A percentile compares a stretch with the other conserved stretches of the same genome.
Conservation (phyloP, 257 asterid genomes). For the Solanum clarkiae region DNA sequence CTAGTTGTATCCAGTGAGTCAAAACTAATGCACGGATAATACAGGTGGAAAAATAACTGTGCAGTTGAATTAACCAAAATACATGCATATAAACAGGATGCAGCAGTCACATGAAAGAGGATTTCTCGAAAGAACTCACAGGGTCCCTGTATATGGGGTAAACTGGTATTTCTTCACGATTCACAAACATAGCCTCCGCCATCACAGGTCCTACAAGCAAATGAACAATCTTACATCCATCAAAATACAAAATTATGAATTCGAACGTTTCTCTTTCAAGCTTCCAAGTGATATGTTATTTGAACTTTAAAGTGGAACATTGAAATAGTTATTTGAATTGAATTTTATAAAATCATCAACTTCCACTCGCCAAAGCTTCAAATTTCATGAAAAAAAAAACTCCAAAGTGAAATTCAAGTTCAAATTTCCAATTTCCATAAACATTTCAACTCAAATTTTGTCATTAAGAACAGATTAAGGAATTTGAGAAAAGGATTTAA, state of each 20-base stretch:
- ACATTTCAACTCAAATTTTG: neutral
- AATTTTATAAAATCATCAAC: neutral
- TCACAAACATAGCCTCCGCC: constrained; percentile 95
- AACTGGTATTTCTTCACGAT: constrained; percentile 88
- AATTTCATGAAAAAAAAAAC: neutral
- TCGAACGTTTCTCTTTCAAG: neutral
- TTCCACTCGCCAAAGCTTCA: neutral
- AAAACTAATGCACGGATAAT: neutral
- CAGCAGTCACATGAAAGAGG: neutral
- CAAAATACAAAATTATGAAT: neutral
- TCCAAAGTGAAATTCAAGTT: neutral
- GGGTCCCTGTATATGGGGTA: constrained; percentile 96
- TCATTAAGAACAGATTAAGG: neutral
- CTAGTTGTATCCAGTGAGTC: neutral
- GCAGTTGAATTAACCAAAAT: neutral
- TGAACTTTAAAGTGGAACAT: neutral
- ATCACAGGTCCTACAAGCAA: constrained; percentile 73
- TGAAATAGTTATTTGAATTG: neutral
- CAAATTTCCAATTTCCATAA: neutral
- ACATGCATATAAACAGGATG: neutral
- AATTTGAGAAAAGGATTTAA: neutral
- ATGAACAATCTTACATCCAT: neutral
- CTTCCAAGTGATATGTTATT: neutral
- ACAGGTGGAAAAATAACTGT: neutral
- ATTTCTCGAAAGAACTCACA: constrained; percentile 30